phyloP scores from a whole-genome alignment of 306 rosid genomes.

The Corylus avellana region DNA sequence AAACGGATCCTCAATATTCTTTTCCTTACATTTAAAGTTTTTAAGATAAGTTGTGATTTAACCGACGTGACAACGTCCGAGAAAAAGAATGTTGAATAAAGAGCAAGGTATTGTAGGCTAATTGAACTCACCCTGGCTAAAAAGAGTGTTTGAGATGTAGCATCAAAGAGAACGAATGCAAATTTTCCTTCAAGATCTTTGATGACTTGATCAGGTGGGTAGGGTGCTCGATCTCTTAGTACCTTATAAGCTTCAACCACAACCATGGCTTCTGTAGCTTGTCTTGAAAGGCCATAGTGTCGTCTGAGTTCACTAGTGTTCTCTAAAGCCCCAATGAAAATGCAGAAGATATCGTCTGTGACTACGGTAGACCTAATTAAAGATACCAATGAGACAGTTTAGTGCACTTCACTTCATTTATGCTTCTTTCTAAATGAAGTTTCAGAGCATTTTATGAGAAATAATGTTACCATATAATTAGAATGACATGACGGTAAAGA shows the following conservation, averaged over 20 bases:
- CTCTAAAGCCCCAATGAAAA: conserved; percentile 46
- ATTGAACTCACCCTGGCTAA: conserved; percentile 49
- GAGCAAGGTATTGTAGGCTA: too few species aligned
- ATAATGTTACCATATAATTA: too few species aligned
- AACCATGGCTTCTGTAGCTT: conserved; percentile 66
- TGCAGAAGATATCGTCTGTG: conserved; percentile 56
- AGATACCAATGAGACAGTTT: conserved; percentile 4
- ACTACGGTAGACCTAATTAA: conserved; percentile 42
- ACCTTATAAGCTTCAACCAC: conserved; percentile 59
- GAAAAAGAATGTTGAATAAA: too few species aligned
- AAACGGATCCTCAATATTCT: background rate
- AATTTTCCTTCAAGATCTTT: conserved; percentile 63
- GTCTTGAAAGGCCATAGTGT: conserved; percentile 57
- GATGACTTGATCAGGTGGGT: conserved; percentile 65
- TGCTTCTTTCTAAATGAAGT: background rate
- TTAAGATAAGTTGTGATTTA: too few species aligned
- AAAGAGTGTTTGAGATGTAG: conserved; percentile 36
- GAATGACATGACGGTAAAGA: too few species aligned
- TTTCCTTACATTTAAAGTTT: background rate
- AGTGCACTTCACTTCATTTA: background rate
- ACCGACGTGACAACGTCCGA: too few species aligned
- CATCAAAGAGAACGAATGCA: conserved; percentile 58
- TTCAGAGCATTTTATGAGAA: background rate
- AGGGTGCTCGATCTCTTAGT: conserved; percentile 64
- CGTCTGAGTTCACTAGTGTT: conserved; percentile 49